phyloP scores from a whole-genome alignment of 2,329 filamentous ascomycete genomes.

The Leptographium flavum region DNA sequence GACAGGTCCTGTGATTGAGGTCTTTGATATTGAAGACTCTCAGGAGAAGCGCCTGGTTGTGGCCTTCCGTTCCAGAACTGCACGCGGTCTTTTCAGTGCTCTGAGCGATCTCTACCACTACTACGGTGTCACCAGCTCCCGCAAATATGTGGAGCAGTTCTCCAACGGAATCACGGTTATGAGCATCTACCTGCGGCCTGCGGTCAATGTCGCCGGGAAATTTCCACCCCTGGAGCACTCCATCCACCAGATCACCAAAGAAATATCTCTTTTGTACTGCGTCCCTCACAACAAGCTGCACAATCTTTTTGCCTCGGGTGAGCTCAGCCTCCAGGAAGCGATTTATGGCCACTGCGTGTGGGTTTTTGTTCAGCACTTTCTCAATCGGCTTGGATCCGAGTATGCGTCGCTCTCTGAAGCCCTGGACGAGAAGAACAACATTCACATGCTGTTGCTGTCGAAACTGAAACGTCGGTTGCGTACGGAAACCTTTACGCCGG shows the following conservation, averaged over 20 bases:
- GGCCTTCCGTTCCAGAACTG: conserved; percentile 86
- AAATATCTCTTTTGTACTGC: conserved; percentile 92
- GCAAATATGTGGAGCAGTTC: conserved; percentile 98
- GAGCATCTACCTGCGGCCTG: conserved; percentile 80
- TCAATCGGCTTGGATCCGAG: conserved; percentile 86
- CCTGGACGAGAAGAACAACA: conserved; percentile 66
- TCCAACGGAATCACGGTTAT: conserved; percentile 96
- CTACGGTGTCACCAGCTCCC: conserved; percentile 88
- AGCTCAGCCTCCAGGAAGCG: conserved; percentile 86
- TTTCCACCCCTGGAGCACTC: conserved; percentile 79
- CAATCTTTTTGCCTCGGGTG: conserved; percentile 69
- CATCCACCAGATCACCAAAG: conserved; percentile 98
- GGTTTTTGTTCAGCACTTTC: conserved; percentile 96
- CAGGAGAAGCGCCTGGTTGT: conserved; percentile 89
- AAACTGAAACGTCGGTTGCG: conserved; percentile 93
- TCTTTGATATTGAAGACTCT: conserved; percentile 86
- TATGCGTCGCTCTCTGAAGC: conserved; percentile 77
- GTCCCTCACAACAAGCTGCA: conserved; percentile 97
- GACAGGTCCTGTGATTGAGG: conserved; percentile 91
- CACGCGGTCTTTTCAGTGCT: conserved; percentile 85
- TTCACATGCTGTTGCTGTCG: conserved; percentile 72
- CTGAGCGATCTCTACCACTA: conserved; percentile 96
- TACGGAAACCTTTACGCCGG: conserved; percentile 92
- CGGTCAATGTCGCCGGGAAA: conserved; percentile 36
- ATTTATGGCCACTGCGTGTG: conserved; percentile 96